Conservation (phyloP, 1,284 basidiomycete species). For the Melanopsichium pennsylvanicum region DNA sequence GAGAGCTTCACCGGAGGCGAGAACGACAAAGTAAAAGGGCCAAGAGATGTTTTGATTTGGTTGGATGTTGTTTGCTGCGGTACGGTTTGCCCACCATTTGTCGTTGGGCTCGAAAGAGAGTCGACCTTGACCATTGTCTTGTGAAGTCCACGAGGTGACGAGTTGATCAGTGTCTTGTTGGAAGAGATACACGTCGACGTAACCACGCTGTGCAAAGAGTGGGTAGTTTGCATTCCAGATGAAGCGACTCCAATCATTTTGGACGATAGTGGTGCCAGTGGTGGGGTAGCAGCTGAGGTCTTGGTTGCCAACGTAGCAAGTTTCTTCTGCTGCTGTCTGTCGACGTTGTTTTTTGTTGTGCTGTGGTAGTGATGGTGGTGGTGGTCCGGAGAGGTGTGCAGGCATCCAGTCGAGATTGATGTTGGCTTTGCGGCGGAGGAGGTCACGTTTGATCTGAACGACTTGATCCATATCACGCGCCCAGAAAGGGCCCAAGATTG, state of each 20-base stretch:
- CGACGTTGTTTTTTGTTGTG: constrained; percentile 20
- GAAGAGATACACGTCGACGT: constrained; percentile 60
- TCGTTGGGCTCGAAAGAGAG: constrained; percentile 54
- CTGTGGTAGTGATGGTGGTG: too few relatives aligned
- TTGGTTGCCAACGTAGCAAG: constrained; percentile 55
- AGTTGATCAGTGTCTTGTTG: constrained; percentile 51
- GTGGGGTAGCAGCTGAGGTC: constrained; percentile 59
- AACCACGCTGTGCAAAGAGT: constrained; percentile 48
- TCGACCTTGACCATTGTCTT: constrained; percentile 48
- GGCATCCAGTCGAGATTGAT: background rate
- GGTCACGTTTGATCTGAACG: constrained; percentile 25
- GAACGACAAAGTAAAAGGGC: constrained; percentile 62
- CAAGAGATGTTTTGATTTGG: constrained; percentile 54
- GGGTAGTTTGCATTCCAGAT: constrained; percentile 61
- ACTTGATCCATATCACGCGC: constrained; percentile 38
- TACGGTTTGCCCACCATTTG: constrained; percentile 50
- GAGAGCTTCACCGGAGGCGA: constrained; percentile 32
- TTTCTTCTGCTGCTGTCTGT: constrained; percentile 46
- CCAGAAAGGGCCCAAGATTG: constrained; percentile 47
- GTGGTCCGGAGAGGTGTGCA: background rate
- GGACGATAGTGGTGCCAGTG: constrained; percentile 32
- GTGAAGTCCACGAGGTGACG: constrained; percentile 49
- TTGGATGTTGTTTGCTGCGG: constrained; percentile 48
- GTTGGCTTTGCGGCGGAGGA: constrained; percentile 4
- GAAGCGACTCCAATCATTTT: constrained; percentile 51